Evolutionary conservation across 176 grass and related monocot genomes (phyloP).

Genomic region (Avena atlantica): DNA sequence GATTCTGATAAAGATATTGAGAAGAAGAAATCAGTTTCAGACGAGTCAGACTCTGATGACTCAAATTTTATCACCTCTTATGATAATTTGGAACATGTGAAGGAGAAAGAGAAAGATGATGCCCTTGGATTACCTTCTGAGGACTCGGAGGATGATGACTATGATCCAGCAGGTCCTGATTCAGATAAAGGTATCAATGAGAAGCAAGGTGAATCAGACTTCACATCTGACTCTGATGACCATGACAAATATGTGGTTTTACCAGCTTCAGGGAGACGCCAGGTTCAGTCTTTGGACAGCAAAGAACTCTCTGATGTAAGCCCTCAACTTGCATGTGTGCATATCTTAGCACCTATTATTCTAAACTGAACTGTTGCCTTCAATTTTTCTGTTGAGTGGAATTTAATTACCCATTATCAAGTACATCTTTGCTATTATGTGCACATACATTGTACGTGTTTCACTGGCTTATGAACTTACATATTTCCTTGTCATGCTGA

Average conservation of each 20-base stretch:
- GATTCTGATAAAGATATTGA: constrained; percentile 64
- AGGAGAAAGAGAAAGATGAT: constrained; percentile 51
- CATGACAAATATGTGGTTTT: constrained; percentile 48
- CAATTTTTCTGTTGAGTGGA: not conserved
- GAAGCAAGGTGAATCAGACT: constrained; percentile 69
- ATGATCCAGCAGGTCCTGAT: constrained; percentile 65
- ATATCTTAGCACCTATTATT: constrained; percentile 28
- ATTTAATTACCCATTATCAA: not conserved
- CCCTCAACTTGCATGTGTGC: constrained; percentile 11
- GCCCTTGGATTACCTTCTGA: constrained; percentile 75
- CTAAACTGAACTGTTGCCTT: constrained; percentile 1
- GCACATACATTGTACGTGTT: constrained; percentile 17
- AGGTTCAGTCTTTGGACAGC: constrained; percentile 66
- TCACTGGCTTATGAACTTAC: constrained; percentile 29
- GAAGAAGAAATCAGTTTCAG: constrained; percentile 19
- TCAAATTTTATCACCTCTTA: constrained; percentile 67
- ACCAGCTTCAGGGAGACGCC: constrained; percentile 48
- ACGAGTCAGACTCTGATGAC: constrained; percentile 70
- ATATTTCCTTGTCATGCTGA: constrained; percentile 48
- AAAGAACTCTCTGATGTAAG: constrained; percentile 76
- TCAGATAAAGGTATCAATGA: constrained; percentile 59
- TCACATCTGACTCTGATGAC: constrained; percentile 84
- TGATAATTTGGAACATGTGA: constrained; percentile 44
- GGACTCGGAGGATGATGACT: constrained; percentile 85
- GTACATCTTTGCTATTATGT: not conserved